Evolutionary conservation across 768 basidiomycete genomes (phyloP).

Genomic region (Rhodotorula sphaerocarpa): DNA sequence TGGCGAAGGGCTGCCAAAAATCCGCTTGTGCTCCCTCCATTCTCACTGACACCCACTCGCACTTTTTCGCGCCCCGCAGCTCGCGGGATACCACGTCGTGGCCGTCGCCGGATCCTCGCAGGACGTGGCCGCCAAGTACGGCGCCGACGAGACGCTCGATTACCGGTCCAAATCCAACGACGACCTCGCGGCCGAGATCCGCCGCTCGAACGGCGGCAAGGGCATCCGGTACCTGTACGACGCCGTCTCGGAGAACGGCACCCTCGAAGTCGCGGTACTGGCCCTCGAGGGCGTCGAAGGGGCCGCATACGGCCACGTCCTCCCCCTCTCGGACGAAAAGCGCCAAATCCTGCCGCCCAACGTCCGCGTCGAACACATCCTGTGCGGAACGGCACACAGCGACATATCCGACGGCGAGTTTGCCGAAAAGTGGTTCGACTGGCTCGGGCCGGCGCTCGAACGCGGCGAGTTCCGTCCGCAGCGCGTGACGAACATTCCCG

Average conservation of each 20-base stretch:
- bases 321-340: slow-evolving; percentile 10
- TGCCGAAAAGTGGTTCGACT: slow-evolving; percentile 30
- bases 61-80: not conserved
- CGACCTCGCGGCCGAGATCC: slow-evolving; percentile 22
- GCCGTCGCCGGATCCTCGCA: slow-evolving; percentile 33
- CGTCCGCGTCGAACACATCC: slow-evolving; percentile 22
- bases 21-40: not conserved
- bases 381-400: slow-evolving; percentile 33
- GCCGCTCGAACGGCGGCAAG: slow-evolving; percentile 2
- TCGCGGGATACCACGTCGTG: slow-evolving; percentile 32
- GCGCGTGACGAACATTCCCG: slow-evolving; percentile 33
- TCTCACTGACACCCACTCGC: not conserved
- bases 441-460: slow-evolving; percentile 33
- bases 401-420: slow-evolving; percentile 31
- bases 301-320: slow-evolving; percentile 14
- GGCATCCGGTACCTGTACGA: slow-evolving; percentile 19
- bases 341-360: not conserved
- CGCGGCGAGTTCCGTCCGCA: slow-evolving; percentile 33
- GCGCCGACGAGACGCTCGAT: slow-evolving; percentile 37
- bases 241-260: slow-evolving; percentile 31
- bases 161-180: slow-evolving; percentile 29
- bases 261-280: slow-evolving; percentile 5
- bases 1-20: no score
- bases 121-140: slow-evolving; percentile 22
- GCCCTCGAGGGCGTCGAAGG: slow-evolving; percentile 27